phyloP scores from a whole-genome alignment of 768 basidiomycete species.

The Naganishia vishniacii region DNA sequence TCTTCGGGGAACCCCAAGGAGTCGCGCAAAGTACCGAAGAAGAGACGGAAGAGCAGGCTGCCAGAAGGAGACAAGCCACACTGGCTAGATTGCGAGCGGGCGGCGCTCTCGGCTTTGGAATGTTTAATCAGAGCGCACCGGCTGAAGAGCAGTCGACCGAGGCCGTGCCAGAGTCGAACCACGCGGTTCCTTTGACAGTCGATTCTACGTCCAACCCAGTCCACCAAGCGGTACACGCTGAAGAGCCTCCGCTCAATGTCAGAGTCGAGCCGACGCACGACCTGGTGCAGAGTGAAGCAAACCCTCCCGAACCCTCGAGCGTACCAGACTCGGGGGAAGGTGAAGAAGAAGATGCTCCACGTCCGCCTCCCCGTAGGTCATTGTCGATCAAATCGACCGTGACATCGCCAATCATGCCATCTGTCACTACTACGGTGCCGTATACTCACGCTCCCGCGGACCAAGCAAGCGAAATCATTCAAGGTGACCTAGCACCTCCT shows the following conservation, averaged over 20 bases:
- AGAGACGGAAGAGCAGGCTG: constrained; percentile 51
- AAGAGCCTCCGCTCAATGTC: too few relatives aligned
- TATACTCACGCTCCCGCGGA: background rate
- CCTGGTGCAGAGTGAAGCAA: too few relatives aligned
- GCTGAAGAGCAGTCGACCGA: background rate
- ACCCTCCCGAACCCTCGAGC: too few relatives aligned
- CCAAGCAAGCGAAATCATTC: background rate
- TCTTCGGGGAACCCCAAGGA: background rate
- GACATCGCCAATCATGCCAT: constrained; percentile 3
- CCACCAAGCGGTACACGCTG: constrained; percentile 12
- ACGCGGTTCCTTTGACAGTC: background rate
- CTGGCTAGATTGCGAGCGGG: constrained; percentile 56
- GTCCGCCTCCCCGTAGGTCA: constrained; percentile 53
- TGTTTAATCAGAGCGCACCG: constrained; percentile 47
- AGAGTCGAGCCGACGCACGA: too few relatives aligned
- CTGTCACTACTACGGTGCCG: constrained; percentile 5
- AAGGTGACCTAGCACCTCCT: constrained; percentile 28
- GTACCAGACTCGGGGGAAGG: constrained; percentile 55
- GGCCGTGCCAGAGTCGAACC: background rate
- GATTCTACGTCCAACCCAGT: background rate
- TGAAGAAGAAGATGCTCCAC: constrained; percentile 52
- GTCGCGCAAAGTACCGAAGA: constrained; percentile 28
- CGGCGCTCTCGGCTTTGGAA: constrained; percentile 60
- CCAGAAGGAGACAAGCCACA: constrained; percentile 60
- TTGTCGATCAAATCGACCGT: constrained; percentile 10